Base-by-base conservation (phyloP, 352 stramenopile species). In the Aphanomyces stellatus region DNA sequence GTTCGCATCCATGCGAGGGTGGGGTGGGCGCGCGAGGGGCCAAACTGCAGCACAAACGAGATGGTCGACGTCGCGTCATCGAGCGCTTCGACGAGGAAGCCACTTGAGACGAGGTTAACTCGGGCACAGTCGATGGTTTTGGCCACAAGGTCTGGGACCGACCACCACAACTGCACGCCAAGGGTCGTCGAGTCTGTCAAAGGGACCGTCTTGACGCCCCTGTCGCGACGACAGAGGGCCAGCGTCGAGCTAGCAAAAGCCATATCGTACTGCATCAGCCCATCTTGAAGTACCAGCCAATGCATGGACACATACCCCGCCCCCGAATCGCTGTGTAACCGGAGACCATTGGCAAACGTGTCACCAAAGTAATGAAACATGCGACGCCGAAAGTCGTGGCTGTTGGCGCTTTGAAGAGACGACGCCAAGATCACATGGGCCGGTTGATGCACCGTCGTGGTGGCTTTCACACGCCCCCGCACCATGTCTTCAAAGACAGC, bases 321-420 rank as follows among this genome's bases (percentile, higher is more conserved):
- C 13, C 8, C 25, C 42, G 42, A 5, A 24, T 51, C 42, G 5
- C 19, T 24, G 8, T 51, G 42, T 5, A 51, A 22, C 19, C 42
- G 42, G 8, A 53, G 34, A 17, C 57, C 57, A 15, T 65, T 35
- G 6, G 30, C 27, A 22, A 65, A 65, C 17, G 57, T 37, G 7
- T 53, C 57, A 3, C 33, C 8, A 37, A 65, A 55, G 40, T 25
- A 35, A 4, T 65, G 43, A 22, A 65, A 65, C 57, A 65, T 65
- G 40, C 28, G 42, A 27, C 53, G 51, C 4, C 57, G 57, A 35
- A 55, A 65, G 17, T 31, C 33, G 6, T 65, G 57, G 25, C 13
- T 41, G 11, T 46, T 53, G 28, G 19, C 31, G 13, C 55, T 22
- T 15, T 65, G 30, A 11, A 28, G n/a, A n/a, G n/a, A n/a, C n/a